Conservation (phyloP, 306 rosid genomes). For the Medicago truncatula region DNA sequence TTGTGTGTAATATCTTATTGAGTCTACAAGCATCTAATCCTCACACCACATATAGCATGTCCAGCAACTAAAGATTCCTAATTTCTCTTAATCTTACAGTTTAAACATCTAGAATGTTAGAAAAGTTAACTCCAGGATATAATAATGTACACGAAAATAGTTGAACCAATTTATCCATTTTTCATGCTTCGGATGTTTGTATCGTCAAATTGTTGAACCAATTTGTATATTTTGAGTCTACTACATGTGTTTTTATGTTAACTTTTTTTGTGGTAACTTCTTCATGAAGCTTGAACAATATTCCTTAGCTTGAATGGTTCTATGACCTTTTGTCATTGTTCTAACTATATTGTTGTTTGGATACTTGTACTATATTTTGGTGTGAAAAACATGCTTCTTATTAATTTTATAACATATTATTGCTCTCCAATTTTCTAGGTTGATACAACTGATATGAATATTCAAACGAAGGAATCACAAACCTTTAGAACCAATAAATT, state of each 20-base stretch:
- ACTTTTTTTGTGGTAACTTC: constrained; percentile 26
- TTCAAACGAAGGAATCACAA: constrained; percentile 74
- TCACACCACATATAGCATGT: constrained; percentile 4
- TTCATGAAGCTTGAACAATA: constrained; percentile 1
- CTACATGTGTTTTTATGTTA: not conserved
- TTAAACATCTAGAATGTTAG: constrained; percentile 1
- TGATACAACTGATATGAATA: constrained; percentile 80
- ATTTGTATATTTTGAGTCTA: constrained; percentile 17
- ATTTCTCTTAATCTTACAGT: not conserved
- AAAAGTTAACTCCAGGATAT: not conserved
- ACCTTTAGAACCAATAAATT: not conserved
- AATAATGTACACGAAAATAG: too few species aligned
- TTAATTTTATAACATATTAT: constrained; percentile 12
- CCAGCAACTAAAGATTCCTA: constrained; percentile 30
- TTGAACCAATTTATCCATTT: too few species aligned
- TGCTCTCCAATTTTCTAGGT: constrained; percentile 55
- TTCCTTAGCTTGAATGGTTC: constrained; percentile 21
- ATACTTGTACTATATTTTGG: constrained; percentile 20
- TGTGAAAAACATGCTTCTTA: constrained; percentile 9
- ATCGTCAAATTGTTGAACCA: constrained; percentile 19
- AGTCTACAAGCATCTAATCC: not conserved
- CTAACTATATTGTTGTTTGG: constrained; percentile 4
- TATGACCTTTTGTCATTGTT: constrained; percentile 9
- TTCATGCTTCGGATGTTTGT: not conserved
- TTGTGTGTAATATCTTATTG: constrained; percentile 1